Evolutionary conservation across 768 basidiomycete genomes (phyloP).

Genomic region (Russula griseocarnosa): DNA sequence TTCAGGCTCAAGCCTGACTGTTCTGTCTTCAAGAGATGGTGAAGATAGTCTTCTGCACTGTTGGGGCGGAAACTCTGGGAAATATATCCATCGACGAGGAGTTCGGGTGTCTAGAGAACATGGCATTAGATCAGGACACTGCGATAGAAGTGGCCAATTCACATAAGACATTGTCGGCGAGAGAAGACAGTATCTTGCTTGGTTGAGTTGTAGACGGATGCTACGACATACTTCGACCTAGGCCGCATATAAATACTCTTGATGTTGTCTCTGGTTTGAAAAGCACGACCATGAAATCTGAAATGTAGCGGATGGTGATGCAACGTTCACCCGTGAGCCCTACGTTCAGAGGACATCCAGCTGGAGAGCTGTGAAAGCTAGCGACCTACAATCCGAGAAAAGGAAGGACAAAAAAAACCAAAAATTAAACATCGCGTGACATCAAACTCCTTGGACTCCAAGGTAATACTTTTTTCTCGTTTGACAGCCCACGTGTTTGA

Average conservation of each 20-base stretch:
- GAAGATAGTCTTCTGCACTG: conserved; percentile 9
- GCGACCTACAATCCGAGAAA: neutral
- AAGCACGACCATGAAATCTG: neutral
- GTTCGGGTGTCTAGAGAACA: conserved; percentile 1
- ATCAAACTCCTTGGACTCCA: neutral
- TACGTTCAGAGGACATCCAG: neutral
- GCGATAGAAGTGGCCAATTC: neutral
- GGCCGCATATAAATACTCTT: conserved; percentile 12
- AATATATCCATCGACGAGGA: conserved; percentile 22
- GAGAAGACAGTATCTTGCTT: neutral
- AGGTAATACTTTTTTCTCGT: neutral
- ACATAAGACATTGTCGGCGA: neutral
- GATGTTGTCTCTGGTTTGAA: neutral
- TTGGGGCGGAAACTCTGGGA: conserved; percentile 7
- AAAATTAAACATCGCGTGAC: neutral
- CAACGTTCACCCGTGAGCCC: neutral
- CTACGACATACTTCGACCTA: neutral
- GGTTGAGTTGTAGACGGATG: neutral
- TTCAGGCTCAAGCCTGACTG: neutral
- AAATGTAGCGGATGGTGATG: no score
- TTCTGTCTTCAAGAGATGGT: conserved; percentile 17
- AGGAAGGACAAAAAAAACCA: neutral
- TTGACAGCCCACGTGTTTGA: neutral
- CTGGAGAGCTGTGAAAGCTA: conserved; percentile 2
- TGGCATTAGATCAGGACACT: neutral